Percentiles rank a stretch among this genome's conserved stretches.
Evolutionary conservation across 176 grass and related monocot species (phyloP).

Genomic region (Ananas comosus): DNA sequence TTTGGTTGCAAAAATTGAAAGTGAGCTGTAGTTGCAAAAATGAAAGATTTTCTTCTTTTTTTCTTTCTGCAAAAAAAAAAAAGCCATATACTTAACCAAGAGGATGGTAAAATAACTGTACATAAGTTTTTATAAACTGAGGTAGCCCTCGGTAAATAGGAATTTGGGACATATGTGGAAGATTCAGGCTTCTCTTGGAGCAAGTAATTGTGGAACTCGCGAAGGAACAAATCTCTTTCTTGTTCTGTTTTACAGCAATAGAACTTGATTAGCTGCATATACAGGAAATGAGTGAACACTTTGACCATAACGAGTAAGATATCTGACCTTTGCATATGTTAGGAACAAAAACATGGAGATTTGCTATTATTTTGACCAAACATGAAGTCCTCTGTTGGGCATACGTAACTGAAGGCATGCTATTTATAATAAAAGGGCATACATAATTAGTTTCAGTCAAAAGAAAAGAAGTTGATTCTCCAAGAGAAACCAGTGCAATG

Average conservation of each 20-base stretch:
- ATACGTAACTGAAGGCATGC: constrained; percentile 53
- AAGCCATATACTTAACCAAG: constrained; percentile 7
- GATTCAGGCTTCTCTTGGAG: constrained; percentile 28
- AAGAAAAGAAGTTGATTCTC: constrained; percentile 26
- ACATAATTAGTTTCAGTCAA: constrained; percentile 51
- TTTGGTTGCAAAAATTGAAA: no score
- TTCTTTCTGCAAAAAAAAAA: constrained; percentile 14
- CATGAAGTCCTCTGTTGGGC: constrained; percentile 90
- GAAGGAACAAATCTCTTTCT: constrained; percentile 94
- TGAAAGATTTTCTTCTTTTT: not conserved
- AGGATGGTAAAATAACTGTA: constrained; percentile 23
- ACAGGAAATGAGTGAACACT: not conserved
- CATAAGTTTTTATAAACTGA: constrained; percentile 81
- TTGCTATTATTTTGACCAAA: constrained; percentile 95
- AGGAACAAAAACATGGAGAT: constrained; percentile 87
- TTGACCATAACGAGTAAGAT: constrained; percentile 3
- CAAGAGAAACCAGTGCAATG: constrained; percentile 37
- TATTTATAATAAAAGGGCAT: constrained; percentile 42
- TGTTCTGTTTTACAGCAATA: constrained; percentile 54
- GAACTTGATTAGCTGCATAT: constrained; percentile 12
- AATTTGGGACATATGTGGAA: constrained; percentile 20
- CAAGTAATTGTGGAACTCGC: constrained; percentile 67
- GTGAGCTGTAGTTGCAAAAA: no score
- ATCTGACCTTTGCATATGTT: constrained; percentile 89
- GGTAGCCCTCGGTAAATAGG: constrained; percentile 26